Conservation (phyloP, 129 eudicot species). For the Ambrosia trifida region DNA sequence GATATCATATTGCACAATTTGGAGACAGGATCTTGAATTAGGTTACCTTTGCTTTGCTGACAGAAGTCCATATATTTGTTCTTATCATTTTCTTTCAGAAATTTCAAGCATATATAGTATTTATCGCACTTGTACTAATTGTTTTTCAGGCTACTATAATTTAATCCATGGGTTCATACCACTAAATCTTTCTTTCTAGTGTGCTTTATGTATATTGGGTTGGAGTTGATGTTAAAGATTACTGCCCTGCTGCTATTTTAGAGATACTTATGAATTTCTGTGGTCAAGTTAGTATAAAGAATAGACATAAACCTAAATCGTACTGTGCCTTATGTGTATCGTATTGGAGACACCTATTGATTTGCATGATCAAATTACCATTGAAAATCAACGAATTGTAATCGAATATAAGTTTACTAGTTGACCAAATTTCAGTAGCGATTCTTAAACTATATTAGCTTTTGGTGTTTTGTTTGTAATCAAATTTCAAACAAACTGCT, state of each 20-base stretch:
- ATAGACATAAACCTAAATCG: neutral
- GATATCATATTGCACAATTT: slow-evolving; percentile 4
- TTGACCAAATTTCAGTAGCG: neutral
- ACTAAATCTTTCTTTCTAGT: neutral
- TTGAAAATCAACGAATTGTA: neutral
- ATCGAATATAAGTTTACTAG: neutral
- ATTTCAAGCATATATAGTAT: neutral
- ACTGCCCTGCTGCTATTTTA: neutral
- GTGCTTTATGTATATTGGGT: slow-evolving; percentile 6
- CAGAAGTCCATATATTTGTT: neutral
- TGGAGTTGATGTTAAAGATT: slow-evolving; percentile 14
- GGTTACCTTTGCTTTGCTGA: slow-evolving; percentile 16
- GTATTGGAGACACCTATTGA: neutral
- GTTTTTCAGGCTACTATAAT: neutral
- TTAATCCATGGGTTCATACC: neutral
- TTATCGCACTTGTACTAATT: neutral
- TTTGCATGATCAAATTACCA: neutral
- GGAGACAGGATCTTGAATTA: slow-evolving; percentile 12
- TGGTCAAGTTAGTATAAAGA: slow-evolving; percentile 2
- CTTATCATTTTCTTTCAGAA: slow-evolving; percentile 1
- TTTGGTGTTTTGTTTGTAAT: neutral
- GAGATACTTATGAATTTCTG: slow-evolving; percentile 1
- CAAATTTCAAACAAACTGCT: no score
- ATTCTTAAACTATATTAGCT: neutral
- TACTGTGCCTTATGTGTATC: neutral